Evolutionary conservation across 2,329 filamentous ascomycete genomes (phyloP).

Genomic region (Ophiostoma ulmi): DNA sequence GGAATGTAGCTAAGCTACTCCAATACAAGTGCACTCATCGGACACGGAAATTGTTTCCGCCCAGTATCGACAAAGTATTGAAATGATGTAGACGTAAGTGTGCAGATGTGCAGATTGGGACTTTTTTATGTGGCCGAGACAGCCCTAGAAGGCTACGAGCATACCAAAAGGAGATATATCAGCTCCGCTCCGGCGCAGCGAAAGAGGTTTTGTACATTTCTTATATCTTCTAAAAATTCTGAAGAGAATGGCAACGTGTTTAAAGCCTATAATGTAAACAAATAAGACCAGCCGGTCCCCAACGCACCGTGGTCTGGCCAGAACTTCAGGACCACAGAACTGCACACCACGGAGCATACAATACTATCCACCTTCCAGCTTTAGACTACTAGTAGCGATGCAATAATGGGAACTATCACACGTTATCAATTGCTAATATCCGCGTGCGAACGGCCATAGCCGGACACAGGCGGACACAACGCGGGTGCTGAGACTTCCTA

Average conservation of each 20-base stretch:
- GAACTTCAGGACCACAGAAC: neutral
- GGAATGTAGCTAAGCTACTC: neutral
- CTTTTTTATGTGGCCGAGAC: neutral
- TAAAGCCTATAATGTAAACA: neutral
- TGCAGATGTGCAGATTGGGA: neutral
- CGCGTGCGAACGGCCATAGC: neutral
- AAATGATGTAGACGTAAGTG: neutral
- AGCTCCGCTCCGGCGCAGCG: neutral
- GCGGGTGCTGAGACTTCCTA: neutral
- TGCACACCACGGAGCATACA: neutral
- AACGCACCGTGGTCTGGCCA: neutral
- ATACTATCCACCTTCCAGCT: neutral
- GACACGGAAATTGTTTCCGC: neutral
- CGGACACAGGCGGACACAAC: constrained; percentile 1
- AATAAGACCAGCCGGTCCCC: neutral
- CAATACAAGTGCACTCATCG: neutral
- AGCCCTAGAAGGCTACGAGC: neutral
- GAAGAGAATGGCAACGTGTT: too few relatives aligned
- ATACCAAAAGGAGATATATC: neutral
- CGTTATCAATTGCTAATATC: neutral
- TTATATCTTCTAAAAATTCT: neutral
- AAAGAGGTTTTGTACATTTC: neutral
- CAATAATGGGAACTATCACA: neutral
- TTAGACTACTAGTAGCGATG: neutral
- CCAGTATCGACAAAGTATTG: neutral